A percentile compares a stretch with the other conserved stretches of the same genome.
Conservation (phyloP, 192 early-diverging fungal species). For the Haplosporangium gracile region DNA sequence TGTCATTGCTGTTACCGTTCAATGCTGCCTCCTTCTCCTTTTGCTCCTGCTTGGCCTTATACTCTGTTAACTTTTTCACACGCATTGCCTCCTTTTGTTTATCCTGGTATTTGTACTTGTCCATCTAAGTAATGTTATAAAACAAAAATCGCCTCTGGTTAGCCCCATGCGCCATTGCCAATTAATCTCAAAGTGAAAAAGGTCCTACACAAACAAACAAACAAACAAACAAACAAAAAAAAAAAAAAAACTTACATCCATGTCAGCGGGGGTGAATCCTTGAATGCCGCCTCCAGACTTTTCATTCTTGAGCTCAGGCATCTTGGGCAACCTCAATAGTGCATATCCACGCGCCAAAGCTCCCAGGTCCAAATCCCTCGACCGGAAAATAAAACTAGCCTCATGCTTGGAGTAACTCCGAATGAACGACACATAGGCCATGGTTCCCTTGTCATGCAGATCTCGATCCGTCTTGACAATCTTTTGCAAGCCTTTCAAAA, state of each 20-base stretch:
- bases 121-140: conserved; percentile 56
- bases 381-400: conserved; percentile 90
- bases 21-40: conserved; percentile 48
- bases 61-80: conserved; percentile 61
- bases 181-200: background rate
- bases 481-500: conserved; percentile 68
- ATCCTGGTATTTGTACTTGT: conserved; percentile 77
- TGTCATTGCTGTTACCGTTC: conserved; percentile 46
- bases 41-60: conserved; percentile 51
- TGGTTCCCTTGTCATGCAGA: conserved; percentile 80
- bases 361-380: conserved; percentile 86
- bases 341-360: conserved; percentile 85
- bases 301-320: conserved; percentile 88
- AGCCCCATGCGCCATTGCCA: background rate
- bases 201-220: background rate
- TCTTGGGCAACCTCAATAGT: conserved; percentile 87
- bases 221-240: too few species aligned
- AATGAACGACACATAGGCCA: conserved; percentile 92
- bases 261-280: conserved; percentile 54
- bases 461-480: conserved; percentile 81
- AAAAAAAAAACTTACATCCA: conserved; percentile 55
- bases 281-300: conserved; percentile 59
- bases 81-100: conserved; percentile 79
- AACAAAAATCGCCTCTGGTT: conserved; percentile 11
- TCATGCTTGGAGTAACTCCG: conserved; percentile 96